These are phyloP conservation scores for Nakazawaea siamensis DNA, from an alignment of 805 yeast species.

Conservation along the genomic window DNA sequence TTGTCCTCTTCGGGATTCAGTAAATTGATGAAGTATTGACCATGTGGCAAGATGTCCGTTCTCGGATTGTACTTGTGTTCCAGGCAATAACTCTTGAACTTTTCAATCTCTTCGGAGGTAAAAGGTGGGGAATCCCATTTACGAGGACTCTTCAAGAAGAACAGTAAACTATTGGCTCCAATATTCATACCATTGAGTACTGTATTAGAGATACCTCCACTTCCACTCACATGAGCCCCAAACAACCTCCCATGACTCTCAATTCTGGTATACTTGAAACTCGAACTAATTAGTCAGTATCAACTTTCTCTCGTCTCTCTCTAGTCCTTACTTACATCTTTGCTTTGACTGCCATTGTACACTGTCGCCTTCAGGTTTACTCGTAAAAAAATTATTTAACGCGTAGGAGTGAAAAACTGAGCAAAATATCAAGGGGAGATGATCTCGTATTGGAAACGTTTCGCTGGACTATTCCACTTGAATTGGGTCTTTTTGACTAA, in stretches of 20 bases:
- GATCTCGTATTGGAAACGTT: too few species aligned
- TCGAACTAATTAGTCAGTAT: conserved; percentile 4
- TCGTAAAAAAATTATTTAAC: too few species aligned
- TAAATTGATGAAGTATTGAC: conserved; percentile 85
- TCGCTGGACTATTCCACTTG: too few species aligned
- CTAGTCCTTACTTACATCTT: not conserved
- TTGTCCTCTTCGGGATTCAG: conserved; percentile 86
- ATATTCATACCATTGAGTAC: conserved; percentile 34
- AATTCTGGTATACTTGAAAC: conserved; percentile 30
- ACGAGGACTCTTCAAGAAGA: conserved; percentile 84
- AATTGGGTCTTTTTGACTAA: too few species aligned
- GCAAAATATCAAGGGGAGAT: too few species aligned
- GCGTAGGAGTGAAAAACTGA: too few species aligned
- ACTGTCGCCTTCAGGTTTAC: too few species aligned
- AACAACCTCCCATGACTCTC: conserved; percentile 39
- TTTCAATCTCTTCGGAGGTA: conserved; percentile 53
- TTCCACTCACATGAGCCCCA: conserved; percentile 85
- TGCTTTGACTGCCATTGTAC: too few species aligned
- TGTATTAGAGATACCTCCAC: conserved; percentile 52
- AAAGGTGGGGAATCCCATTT: conserved; percentile 84
- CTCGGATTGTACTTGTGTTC: conserved; percentile 60
- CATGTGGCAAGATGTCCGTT: conserved; percentile 87
- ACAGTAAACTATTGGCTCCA: conserved; percentile 78
- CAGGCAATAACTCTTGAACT: conserved; percentile 58
- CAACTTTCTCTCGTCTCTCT: too few species aligned